Conservation (phyloP, 2,329 filamentous ascomycete species). For the Fusarium sp. region DNA sequence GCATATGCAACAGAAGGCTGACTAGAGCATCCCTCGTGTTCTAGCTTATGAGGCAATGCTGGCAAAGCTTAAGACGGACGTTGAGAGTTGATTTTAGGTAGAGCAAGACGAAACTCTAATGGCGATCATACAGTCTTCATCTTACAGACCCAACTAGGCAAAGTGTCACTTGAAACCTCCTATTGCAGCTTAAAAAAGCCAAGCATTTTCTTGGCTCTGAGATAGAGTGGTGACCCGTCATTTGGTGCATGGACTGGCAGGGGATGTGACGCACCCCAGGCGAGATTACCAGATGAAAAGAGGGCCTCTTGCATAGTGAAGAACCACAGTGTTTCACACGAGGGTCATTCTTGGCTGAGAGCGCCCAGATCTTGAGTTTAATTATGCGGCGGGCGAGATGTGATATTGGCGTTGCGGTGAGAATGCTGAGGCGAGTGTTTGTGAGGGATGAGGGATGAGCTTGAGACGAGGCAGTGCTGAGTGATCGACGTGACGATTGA, state of each 20-base stretch:
- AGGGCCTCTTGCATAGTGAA: slow-evolving; percentile 14
- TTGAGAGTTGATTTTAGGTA: background rate
- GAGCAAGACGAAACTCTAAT: background rate
- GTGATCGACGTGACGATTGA: slow-evolving; percentile 47
- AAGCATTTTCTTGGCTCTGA: slow-evolving; percentile 33
- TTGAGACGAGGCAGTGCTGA: slow-evolving; percentile 6
- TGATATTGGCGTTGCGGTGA: background rate
- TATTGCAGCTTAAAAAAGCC: slow-evolving; percentile 17
- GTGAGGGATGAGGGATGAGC: background rate
- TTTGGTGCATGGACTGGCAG: slow-evolving; percentile 15
- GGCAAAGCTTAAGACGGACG: background rate
- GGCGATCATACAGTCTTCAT: background rate
- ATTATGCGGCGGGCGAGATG: background rate
- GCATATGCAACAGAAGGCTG: slow-evolving; percentile 1
- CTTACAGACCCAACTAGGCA: background rate
- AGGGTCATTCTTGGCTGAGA: slow-evolving; percentile 10
- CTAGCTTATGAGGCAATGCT: background rate
- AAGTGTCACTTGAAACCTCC: slow-evolving; percentile 31
- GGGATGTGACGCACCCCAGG: slow-evolving; percentile 12
- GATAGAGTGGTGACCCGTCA: slow-evolving; percentile 30
- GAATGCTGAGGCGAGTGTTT: slow-evolving; percentile 6
- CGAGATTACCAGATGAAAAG: slow-evolving; percentile 28
- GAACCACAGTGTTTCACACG: slow-evolving; percentile 31
- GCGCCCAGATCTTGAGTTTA: slow-evolving; percentile 8
- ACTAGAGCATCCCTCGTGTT: slow-evolving; percentile 1